These are phyloP conservation scores for Penicillium sp. DNA, from an alignment of 2,329 filamentous ascomycete genomes.

Conservation along the genomic window DNA sequence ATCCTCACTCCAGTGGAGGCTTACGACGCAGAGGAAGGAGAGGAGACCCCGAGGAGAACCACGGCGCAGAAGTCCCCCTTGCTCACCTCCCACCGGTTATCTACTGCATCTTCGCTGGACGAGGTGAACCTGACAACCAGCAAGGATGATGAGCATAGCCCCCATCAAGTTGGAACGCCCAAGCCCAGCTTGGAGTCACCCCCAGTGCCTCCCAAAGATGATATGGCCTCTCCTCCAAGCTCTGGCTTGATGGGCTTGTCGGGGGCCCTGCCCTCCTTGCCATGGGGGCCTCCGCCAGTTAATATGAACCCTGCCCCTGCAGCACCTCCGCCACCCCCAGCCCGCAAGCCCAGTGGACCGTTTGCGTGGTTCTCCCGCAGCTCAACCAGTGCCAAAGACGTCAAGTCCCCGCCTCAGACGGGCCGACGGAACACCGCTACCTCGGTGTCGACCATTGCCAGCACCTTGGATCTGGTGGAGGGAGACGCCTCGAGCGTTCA, in stretches of 20 bases:
- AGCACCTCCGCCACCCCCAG: conserved; percentile 42
- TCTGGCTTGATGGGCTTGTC: conserved; percentile 61
- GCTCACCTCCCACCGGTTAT: conserved; percentile 56
- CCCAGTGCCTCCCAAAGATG: conserved; percentile 37
- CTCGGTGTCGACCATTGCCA: conserved; percentile 75
- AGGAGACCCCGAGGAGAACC: conserved; percentile 38
- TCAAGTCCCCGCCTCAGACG: conserved; percentile 56
- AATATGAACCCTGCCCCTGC: conserved; percentile 41
- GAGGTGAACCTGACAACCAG: conserved; percentile 66
- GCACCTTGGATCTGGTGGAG: conserved; percentile 77
- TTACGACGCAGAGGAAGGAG: conserved; percentile 20
- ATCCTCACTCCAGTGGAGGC: conserved; percentile 6
- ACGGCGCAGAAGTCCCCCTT: conserved; percentile 53
- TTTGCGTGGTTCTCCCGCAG: conserved; percentile 81
- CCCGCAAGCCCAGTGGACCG: conserved; percentile 80
- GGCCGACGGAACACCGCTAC: conserved; percentile 73
- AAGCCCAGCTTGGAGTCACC: conserved; percentile 32
- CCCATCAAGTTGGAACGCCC: conserved; percentile 25
- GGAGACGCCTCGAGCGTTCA: conserved; percentile 52
- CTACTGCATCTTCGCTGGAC: conserved; percentile 58
- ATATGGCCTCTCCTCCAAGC: conserved; percentile 30
- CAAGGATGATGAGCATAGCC: conserved; percentile 52
- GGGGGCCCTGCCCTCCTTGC: conserved; percentile 69
- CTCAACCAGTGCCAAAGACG: conserved; percentile 57
- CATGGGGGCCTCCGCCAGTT: conserved; percentile 64